Base-by-base conservation (phyloP, 2,329 filamentous ascomycete species). In the Botrytis fabae region DNA sequence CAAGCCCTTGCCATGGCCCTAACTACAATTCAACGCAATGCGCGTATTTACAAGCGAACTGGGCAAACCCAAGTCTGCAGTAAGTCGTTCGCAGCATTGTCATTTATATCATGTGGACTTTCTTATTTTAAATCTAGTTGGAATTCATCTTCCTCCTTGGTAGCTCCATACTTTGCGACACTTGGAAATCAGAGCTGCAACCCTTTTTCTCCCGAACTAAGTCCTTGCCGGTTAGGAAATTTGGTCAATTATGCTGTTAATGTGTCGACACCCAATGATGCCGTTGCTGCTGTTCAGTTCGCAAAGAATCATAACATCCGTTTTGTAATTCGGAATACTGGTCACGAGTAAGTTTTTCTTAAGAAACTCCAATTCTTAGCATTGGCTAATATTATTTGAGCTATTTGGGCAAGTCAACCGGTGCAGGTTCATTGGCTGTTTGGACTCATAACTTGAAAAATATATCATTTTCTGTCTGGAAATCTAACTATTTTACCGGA, bases 401-500 rank as follows among this genome's bases (percentile, higher is more conserved):
- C 76, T 85, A 85, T 75, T 82, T 86, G 46, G 90, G 90, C 59
- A 87, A 88, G 60, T 89, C 87, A 0, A 89, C 89, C 0, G 91
- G 90, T n/a, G 86, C 85, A 35, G 89, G 89, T 1, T 83, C 86
- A 0, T 79, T 90, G 5, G 83, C 85, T 6, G 82, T 90, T 69
- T 90, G 89, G 85, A 89, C 85, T 14, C 87, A 89, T 73, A 80
- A 84, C 74, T 83, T 90, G 71, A 85, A 88, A 77, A 81, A 83
- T 40, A 83, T 85, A 74, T 69, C 80, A 7, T 77, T 84, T 75
- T 78, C 83, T 35, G 79, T 83, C 77, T 86, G 83, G 65, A 79
- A 80, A 8, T 79, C 82, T 32, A 20, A 76, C 1, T 73, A 81
- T 48, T 91, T 90, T 78, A 79, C 74, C 0, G 88, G 88, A 12